These are phyloP conservation scores for Hypoxylon cercidicola DNA, from an alignment of 495 filamentous ascomycete species.

Conservation along the genomic window DNA sequence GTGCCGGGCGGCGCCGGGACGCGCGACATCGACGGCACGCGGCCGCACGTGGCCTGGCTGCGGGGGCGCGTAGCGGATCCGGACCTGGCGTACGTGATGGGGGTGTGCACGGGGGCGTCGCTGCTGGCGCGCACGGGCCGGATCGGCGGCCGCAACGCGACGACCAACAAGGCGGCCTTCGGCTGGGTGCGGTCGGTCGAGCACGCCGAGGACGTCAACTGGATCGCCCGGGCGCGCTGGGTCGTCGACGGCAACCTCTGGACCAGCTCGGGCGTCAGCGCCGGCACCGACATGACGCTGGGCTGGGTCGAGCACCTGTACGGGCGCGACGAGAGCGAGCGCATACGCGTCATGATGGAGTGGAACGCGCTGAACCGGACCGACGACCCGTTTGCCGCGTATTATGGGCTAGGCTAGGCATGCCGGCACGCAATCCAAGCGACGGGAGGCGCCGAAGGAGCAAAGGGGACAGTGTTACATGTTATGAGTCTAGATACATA, in stretches of 20 bases:
- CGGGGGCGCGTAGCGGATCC: conserved; percentile 22
- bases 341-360: conserved; percentile 24
- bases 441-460: too few species aligned
- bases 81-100: conserved; percentile 30
- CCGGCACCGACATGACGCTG: conserved; percentile 40
- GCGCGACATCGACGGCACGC: conserved; percentile 40
- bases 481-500: too few species aligned
- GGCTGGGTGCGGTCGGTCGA: conserved; percentile 32
- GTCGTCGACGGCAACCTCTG: conserved; percentile 38
- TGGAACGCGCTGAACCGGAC: conserved; percentile 34
- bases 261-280: conserved; percentile 39
- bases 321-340: conserved; percentile 35
- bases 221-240: conserved; percentile 39
- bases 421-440: too few species aligned
- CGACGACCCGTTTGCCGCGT: conserved; percentile 40
- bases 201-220: conserved; percentile 31
- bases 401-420: conserved; percentile 33
- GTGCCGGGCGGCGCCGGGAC: conserved; percentile 68
- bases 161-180: conserved; percentile 38
- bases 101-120: conserved; percentile 38
- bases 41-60: conserved; percentile 34
- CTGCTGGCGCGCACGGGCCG: conserved; percentile 37
- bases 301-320: conserved; percentile 32
- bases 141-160: conserved; percentile 31
- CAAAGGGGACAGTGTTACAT: too few species aligned